Percentiles rank a stretch among this genome's conserved stretches.
These are phyloP conservation scores for Filobasidium uniguttulatum DNA, from an alignment of 1,284 basidiomycete species.

Conservation along the genomic window DNA sequence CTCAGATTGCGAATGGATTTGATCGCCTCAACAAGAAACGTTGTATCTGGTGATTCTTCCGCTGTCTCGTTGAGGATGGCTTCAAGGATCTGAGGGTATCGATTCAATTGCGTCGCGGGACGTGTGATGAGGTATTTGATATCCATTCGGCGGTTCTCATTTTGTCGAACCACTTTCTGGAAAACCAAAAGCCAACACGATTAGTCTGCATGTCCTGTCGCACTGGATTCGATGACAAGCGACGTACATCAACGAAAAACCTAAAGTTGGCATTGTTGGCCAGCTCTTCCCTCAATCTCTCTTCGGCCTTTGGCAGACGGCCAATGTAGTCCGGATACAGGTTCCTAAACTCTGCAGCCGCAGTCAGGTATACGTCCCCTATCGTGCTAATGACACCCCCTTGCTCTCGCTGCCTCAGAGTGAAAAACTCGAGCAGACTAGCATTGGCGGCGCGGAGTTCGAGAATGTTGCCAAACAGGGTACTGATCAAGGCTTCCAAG, in stretches of 20 bases:
- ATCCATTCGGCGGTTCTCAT: conserved; percentile 63
- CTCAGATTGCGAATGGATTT: conserved; percentile 63
- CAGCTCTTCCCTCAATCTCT: conserved; percentile 67
- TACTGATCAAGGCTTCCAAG: conserved; percentile 67
- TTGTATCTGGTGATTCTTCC: conserved; percentile 60
- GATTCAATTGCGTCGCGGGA: conserved; percentile 75
- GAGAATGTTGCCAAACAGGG: conserved; percentile 74
- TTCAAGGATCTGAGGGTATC: conserved; percentile 75
- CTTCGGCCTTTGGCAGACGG: conserved; percentile 71
- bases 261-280: conserved; percentile 70
- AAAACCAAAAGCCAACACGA: not conserved
- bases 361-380: conserved; percentile 79
- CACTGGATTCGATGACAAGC: not conserved
- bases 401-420: conserved; percentile 73
- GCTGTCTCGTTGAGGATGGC: conserved; percentile 71
- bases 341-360: conserved; percentile 73
- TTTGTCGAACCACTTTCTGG: conserved; percentile 51
- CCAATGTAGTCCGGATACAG: conserved; percentile 79
- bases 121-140: conserved; percentile 75
- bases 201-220: not conserved
- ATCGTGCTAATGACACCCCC: conserved; percentile 68
- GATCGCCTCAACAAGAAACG: conserved; percentile 62
- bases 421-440: conserved; percentile 66
- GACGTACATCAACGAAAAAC: conserved; percentile 65
- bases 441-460: conserved; percentile 71